Evolutionary conservation across 371 early-diverging fungal species (phyloP).

Genomic region (Lichtheimia corymbifera): DNA sequence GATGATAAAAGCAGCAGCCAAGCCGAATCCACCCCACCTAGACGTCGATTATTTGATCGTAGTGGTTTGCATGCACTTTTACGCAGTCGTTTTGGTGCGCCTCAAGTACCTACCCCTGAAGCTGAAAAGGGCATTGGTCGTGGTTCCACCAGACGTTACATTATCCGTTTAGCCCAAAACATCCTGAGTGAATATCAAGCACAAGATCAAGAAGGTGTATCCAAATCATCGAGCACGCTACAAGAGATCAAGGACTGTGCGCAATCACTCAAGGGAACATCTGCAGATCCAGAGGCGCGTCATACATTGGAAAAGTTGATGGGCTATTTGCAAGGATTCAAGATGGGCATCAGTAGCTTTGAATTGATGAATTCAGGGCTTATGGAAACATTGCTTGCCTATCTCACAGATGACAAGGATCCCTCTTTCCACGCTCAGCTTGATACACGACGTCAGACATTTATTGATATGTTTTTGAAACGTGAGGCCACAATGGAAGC

Average conservation of each 20-base stretch:
- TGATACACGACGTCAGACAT: slow-evolving; percentile 27
- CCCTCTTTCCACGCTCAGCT: slow-evolving; percentile 8
- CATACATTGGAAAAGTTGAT: slow-evolving; percentile 20
- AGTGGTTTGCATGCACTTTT: slow-evolving; percentile 29
- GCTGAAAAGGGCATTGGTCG: slow-evolving; percentile 39
- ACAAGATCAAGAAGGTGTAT: background rate
- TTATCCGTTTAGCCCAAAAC: slow-evolving; percentile 35
- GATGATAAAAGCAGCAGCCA: slow-evolving; percentile 5
- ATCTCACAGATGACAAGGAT: slow-evolving; percentile 40
- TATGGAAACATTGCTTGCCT: slow-evolving; percentile 55
- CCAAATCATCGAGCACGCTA: slow-evolving; percentile 18
- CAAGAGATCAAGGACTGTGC: slow-evolving; percentile 31
- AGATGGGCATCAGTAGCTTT: slow-evolving; percentile 74
- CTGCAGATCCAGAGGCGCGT: slow-evolving; percentile 12
- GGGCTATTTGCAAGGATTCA: slow-evolving; percentile 29
- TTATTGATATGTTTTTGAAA: slow-evolving; percentile 57
- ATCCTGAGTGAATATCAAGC: slow-evolving; percentile 9
- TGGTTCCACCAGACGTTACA: slow-evolving; percentile 36
- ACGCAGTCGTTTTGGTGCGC: slow-evolving; percentile 26
- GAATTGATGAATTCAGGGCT: slow-evolving; percentile 82
- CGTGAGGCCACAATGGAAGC: slow-evolving; percentile 24
- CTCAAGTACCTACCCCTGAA: slow-evolving; percentile 10
- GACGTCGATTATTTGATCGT: slow-evolving; percentile 31
- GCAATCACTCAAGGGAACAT: slow-evolving; percentile 12
- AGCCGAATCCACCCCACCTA: background rate